Conservation (phyloP, 257 asterid genomes). For the Lithospermum erythrorhizon region DNA sequence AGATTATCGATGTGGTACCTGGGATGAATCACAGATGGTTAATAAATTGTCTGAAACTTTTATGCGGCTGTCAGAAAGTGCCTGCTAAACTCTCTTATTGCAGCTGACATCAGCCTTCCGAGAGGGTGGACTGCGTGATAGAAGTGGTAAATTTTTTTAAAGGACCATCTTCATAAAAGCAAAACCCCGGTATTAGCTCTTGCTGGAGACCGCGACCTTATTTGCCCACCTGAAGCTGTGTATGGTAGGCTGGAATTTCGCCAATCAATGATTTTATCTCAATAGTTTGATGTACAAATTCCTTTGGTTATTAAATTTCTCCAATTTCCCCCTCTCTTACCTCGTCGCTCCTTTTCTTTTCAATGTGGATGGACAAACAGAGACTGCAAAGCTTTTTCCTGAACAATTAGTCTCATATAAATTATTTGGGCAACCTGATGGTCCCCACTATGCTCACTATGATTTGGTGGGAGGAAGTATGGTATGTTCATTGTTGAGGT, state of each 20-base stretch:
- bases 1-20: too few relatives aligned
- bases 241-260: constrained; percentile 32
- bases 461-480: constrained; percentile 87
- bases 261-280: not conserved
- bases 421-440: constrained; percentile 62
- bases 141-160: constrained; percentile 65
- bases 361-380: constrained; percentile 29
- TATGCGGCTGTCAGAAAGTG: constrained; percentile 67
- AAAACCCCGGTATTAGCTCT: constrained; percentile 73
- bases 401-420: constrained; percentile 64
- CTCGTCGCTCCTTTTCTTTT: not conserved
- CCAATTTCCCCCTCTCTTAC: not conserved
- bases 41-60: constrained; percentile 60
- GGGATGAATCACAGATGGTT: constrained; percentile 79
- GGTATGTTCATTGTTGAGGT: constrained; percentile 33
- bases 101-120: constrained; percentile 80
- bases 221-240: constrained; percentile 96
- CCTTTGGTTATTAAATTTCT: not conserved
- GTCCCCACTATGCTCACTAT: constrained; percentile 97
- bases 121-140: constrained; percentile 84
- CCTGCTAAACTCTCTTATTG: constrained; percentile 76
- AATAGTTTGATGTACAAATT: not conserved
- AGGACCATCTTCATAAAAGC: constrained; percentile 61
- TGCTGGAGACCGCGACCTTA: constrained; percentile 89
- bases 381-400: constrained; percentile 68